phyloP scores from a whole-genome alignment of 2,329 filamentous ascomycete genomes.

The Ceratocystis smalleyi region DNA sequence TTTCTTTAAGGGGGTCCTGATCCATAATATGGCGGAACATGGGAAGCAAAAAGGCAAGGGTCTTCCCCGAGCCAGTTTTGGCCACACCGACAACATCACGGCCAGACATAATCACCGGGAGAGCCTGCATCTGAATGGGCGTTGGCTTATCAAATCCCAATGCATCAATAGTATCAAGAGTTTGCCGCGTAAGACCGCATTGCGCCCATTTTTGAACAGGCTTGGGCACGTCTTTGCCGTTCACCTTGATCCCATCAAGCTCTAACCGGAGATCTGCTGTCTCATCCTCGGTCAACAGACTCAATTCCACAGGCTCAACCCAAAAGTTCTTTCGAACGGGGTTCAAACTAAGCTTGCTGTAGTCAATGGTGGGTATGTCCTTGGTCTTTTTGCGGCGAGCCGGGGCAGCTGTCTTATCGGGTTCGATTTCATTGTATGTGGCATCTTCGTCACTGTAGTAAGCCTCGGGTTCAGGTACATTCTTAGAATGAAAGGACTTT shows the following conservation, averaged over 20 bases:
- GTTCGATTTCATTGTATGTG: constrained; percentile 35
- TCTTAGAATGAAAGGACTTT: constrained; percentile 25
- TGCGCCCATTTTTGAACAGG: constrained; percentile 96
- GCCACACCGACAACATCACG: constrained; percentile 91
- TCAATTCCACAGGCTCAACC: constrained; percentile 71
- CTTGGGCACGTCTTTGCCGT: constrained; percentile 74
- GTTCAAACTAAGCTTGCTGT: constrained; percentile 70
- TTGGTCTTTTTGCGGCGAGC: constrained; percentile 67
- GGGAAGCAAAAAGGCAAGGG: constrained; percentile 81
- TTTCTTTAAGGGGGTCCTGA: constrained; percentile 62
- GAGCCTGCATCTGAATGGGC: constrained; percentile 85
- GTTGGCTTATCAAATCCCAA: constrained; percentile 81
- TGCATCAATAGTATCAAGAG: constrained; percentile 66
- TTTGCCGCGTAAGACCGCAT: constrained; percentile 75
- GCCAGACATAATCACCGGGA: constrained; percentile 90
- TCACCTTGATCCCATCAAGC: constrained; percentile 88
- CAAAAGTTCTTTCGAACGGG: constrained; percentile 91
- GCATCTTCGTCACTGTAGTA: constrained; percentile 80
- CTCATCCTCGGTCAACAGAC: constrained; percentile 70
- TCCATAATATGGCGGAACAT: constrained; percentile 99
- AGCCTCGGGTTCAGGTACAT: constrained; percentile 56
- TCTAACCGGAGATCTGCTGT: constrained; percentile 68
- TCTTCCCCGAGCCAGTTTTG: constrained; percentile 96
- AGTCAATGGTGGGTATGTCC: constrained; percentile 77
- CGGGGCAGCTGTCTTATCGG: constrained; percentile 36